Percentiles rank a stretch among this genome's conserved stretches.
Conservation (phyloP, 805 yeast species). For the Candida dendrica region DNA sequence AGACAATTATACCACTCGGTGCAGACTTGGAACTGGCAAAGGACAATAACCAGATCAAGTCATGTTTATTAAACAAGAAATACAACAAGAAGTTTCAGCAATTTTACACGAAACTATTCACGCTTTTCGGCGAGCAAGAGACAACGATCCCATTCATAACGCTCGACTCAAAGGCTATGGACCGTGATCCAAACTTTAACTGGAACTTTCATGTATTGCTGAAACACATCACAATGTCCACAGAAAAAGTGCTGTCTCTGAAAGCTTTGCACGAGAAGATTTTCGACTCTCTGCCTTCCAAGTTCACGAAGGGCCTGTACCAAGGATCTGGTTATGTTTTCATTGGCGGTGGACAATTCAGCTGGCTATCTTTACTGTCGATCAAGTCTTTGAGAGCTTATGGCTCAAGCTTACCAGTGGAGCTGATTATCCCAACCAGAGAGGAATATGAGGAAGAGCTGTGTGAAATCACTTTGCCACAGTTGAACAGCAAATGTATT, state of each 20-base stretch:
- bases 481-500: slow-evolving; percentile 59
- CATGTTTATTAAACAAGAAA: background rate
- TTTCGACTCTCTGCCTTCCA: background rate
- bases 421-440: slow-evolving; percentile 61
- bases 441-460: slow-evolving; percentile 61
- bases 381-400: slow-evolving; percentile 53
- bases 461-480: slow-evolving; percentile 56
- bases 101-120: slow-evolving; percentile 9
- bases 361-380: slow-evolving; percentile 63
- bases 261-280: background rate
- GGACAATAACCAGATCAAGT: background rate
- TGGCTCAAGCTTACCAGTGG: slow-evolving; percentile 64
- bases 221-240: background rate
- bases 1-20: background rate
- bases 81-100: slow-evolving; percentile 6
- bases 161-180: background rate
- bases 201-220: background rate
- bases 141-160: slow-evolving; percentile 6
- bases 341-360: slow-evolving; percentile 77
- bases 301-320: background rate
- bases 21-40: background rate
- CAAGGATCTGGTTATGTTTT: slow-evolving; percentile 49
- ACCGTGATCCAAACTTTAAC: background rate
- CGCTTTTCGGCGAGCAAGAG: slow-evolving; percentile 5
- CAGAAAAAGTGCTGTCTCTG: background rate